Evolutionary conservation across 306 rosid genomes (phyloP), one percentile per base, ranked within the genome.

Genomic region (Medicago arabica): DNA sequence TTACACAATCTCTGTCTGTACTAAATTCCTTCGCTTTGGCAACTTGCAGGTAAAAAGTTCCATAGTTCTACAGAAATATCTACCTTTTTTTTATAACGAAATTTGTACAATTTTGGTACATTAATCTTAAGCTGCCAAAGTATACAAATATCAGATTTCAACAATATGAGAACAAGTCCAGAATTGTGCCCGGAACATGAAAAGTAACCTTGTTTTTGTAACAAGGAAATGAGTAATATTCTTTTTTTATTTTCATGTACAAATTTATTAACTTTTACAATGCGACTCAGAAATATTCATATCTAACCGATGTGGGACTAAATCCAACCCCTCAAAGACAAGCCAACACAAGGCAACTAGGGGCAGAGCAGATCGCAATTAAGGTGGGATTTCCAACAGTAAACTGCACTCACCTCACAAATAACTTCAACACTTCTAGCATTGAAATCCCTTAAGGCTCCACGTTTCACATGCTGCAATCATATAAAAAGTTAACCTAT

Each of bases 41-140:
- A 61, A 71, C 57, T 72, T 83, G 79, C 81, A 1, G 97, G 97
- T 54, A 86, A 87, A 40, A 95, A 92, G 75, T 92, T 90, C 99
- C 97, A 95, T 68, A 90, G 95, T 78, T 95, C 97, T 25, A 92
- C 99, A 0, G 93, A 92, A 10, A 92, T 85, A 61, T 95, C 97
- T 7, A 90, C 96, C 80, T 86, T 92, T 82, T 86, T 88, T 81
- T 88, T 95, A 90, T 90, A 89, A 63, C 92, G 99, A 87, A 92
- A 92, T 83, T 92, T 92, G 89, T 95, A 90, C 3, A 88, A 77
- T 68, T 88, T 85, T 1, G 96, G 97, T 25, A 95, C 76, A 64
- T 85, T 89, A 46, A 36, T 89, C 28, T 93, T 93, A 82, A 92
- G 97, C 99, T 95, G 89, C 74, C 18, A 50, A 21, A 2, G 1